Percentiles rank a stretch among this genome's conserved stretches.
These are phyloP conservation scores for Dillenia turbinata DNA, from an alignment of 164 flowering plant genomes.

Conservation along the genomic window DNA sequence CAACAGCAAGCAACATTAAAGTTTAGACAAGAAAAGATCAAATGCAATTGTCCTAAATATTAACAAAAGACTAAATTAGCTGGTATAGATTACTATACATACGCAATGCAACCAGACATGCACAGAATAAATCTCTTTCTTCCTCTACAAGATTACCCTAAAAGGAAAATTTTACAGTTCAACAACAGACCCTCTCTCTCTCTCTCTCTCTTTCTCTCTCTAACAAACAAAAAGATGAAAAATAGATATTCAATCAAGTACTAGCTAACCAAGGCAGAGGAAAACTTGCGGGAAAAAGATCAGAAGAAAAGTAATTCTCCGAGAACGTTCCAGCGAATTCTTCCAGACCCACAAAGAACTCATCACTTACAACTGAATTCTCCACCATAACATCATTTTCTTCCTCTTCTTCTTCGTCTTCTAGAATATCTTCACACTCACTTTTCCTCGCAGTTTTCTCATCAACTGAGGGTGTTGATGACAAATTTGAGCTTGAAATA, in stretches of 20 bases:
- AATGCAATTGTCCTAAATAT: neutral
- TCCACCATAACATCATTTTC: slow-evolving; percentile 19
- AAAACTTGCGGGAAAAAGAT: slow-evolving; percentile 30
- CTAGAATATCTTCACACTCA: slow-evolving; percentile 17
- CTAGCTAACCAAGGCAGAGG: slow-evolving; percentile 41
- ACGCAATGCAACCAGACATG: neutral
- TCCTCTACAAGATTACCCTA: neutral
- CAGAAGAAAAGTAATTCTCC: slow-evolving; percentile 42
- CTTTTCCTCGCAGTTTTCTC: slow-evolving; percentile 22
- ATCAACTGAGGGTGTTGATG: slow-evolving; percentile 36
- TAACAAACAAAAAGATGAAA: slow-evolving; percentile 6
- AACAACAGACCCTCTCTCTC: neutral
- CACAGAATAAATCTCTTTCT: slow-evolving; percentile 10
- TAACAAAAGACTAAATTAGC: neutral
- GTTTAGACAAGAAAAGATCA: neutral
- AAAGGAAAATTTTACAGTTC: slow-evolving; percentile 1
- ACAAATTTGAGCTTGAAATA: slow-evolving; percentile 11
- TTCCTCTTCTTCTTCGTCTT: slow-evolving; percentile 34
- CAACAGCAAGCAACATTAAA: too few species aligned
- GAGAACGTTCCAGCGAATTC: slow-evolving; percentile 24
- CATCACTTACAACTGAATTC: slow-evolving; percentile 43
- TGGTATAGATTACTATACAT: neutral
- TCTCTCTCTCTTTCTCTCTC: neutral
- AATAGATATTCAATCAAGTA: slow-evolving; percentile 2
- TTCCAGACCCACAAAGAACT: slow-evolving; percentile 66